Evolutionary conservation across 345 rosid species (phyloP), one percentile per base, ranked within the genome.

Genomic region (Salix arbutifolia): DNA sequence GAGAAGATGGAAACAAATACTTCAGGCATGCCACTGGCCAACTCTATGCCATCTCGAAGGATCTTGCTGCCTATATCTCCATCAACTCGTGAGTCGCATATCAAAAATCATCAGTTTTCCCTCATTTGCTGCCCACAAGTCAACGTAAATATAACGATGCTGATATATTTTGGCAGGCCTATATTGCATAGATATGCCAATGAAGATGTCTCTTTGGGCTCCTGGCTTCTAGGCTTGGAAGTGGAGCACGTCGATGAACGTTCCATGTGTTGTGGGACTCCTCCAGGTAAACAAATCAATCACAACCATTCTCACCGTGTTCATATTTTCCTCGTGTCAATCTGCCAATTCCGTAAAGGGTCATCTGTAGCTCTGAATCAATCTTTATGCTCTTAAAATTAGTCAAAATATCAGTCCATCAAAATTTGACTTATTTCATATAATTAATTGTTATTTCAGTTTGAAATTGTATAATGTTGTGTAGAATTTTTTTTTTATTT

Each of bases 11-110:
- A 33, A 95, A 95, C 84, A 85, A 89, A 64, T 95, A 95, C 69
- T 93, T 95, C 82, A 80, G 96, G 69, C 99, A 95, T 82, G 99
- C 99, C 4, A 93, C 97, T 0, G 97, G 99, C 4, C 97, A 93
- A 75, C 84, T 94, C 35, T 92, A 94, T 69, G 98, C 86, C 79
- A 88, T 94, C 82, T 92, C 98, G 28, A 92, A 90, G 78, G 99
- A 95, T 74, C 90, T 95, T 13, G 99, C 99, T 65, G 73, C 90
- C 25, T 95, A 90, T 76, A 90, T 95, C 81, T 86, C 97, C 66
- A 79, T 81, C 65, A 95, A 95, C 78, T 89, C 83, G 97, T 93
- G 2, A 82, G 87, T 80, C 46, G 70, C 50, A 46, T 46, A 3
- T 46, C 18, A 4, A 46, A 4, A 46, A 46, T 17, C 5, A 12